Percentiles rank a stretch among this genome's conserved stretches.
phyloP scores from a whole-genome alignment of 2,329 filamentous ascomycete genomes.

The Pyricularia grisea region DNA sequence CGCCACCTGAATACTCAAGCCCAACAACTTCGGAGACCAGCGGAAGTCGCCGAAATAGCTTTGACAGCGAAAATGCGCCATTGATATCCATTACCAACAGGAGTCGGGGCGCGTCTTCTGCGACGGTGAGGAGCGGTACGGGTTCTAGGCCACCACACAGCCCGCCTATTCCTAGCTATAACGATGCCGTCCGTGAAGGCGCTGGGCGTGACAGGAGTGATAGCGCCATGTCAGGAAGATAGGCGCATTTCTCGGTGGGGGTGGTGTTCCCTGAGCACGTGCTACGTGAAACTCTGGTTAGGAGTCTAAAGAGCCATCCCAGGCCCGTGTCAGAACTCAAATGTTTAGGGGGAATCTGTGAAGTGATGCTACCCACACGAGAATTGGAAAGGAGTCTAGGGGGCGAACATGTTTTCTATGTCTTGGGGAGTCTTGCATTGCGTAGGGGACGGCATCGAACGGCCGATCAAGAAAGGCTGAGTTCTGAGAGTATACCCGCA shows the following conservation, averaged over 20 bases:
- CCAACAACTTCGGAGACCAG: slow-evolving; percentile 48
- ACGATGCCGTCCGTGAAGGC: slow-evolving; percentile 57
- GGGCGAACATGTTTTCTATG: background rate
- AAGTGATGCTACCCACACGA: background rate
- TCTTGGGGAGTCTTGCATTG: background rate
- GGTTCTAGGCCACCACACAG: slow-evolving; percentile 12
- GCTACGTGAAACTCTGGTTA: background rate
- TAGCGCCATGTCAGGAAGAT: slow-evolving; percentile 19
- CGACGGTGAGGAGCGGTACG: slow-evolving; percentile 18
- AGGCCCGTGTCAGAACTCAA: background rate
- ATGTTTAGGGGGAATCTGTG: background rate
- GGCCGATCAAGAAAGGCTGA: background rate
- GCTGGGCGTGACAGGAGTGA: slow-evolving; percentile 35
- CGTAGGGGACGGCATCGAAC: background rate
- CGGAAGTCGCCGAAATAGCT: slow-evolving; percentile 45
- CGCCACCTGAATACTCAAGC: slow-evolving; percentile 65
- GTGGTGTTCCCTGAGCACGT: background rate
- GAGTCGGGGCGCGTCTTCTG: slow-evolving; percentile 39
- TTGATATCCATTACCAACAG: slow-evolving; percentile 37
- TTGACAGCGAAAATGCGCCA: slow-evolving; percentile 45
- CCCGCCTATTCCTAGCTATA: slow-evolving; percentile 76
- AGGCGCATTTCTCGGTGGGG: background rate
- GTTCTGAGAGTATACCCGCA: background rate
- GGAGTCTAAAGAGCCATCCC: background rate
- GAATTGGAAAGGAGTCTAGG: background rate